Evolutionary conservation across 2,329 filamentous ascomycete genomes (phyloP), one percentile per base, ranked within the genome.

Genomic region (Penicillium sp.): DNA sequence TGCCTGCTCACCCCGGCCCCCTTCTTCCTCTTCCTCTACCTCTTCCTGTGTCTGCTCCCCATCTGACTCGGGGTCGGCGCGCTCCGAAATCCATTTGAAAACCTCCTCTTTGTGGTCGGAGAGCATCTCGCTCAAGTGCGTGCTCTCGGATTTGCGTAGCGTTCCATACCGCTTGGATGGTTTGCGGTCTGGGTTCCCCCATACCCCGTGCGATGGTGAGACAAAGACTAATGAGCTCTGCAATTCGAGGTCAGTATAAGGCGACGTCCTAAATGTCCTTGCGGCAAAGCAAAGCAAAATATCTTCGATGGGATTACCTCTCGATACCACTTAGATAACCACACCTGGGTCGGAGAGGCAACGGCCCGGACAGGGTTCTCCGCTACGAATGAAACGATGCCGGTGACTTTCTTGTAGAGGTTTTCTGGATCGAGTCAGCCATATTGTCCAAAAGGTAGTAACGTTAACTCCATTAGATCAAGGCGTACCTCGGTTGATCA

Each of bases 351-450:
- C 23, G 85, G 83, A 58, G 94, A 91, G 27, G 90, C 89, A 61
- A 96, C 84, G 1, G 90, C 87, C 10, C 90, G 85, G 15, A 97
- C 80, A 24, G 84, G 84, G 49, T 89, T 80, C 30, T 84, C 88
- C 20, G 86, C 85, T 15, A 96, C 88, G 67, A 96, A 96, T 56
- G 88, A 91, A 59, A 97, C 80, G 12, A 95, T 81, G 26, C 86
- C 87, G 1, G 84, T 78, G 42, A 96, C 80, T 37, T 82, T 82
- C 7, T 83, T 76, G 63, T 88, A 88, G 63, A 88, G 87, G 54
- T 73, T 75, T 51, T 82, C 79, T 80, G 44, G 4, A 12, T 44
- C 7, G 10, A 7, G 24, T 61, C 30, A 66, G 52, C 36, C 13
- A 15, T 20, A 18, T 27, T 7, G 7, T 37, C 20, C 10, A 15